Evolutionary conservation across 768 basidiomycete genomes (phyloP).

Genomic region (Psilocybe sp.): DNA sequence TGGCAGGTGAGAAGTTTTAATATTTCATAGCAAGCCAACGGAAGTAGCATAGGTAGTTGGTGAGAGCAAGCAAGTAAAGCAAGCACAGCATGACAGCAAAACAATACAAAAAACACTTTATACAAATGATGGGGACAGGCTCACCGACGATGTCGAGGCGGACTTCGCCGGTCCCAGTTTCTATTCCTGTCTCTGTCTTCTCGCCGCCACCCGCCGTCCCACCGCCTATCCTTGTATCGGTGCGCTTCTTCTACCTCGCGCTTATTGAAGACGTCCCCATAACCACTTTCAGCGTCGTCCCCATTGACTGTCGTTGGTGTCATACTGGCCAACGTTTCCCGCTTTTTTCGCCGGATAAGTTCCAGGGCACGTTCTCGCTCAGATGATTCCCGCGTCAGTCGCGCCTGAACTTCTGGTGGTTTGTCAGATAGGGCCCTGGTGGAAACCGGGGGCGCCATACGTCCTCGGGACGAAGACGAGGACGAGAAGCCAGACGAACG

Average conservation of each 20-base stretch:
- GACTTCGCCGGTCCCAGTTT: conserved; percentile 12
- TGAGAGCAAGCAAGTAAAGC: too few relatives aligned
- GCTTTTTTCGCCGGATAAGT: conserved; percentile 63
- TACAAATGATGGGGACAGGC: background rate
- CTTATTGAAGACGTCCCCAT: conserved; percentile 70
- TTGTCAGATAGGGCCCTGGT: conserved; percentile 18
- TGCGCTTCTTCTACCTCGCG: conserved; percentile 73
- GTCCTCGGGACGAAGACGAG: conserved; percentile 12
- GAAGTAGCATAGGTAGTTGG: too few relatives aligned
- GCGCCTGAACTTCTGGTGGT: conserved; percentile 48
- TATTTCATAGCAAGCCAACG: too few relatives aligned
- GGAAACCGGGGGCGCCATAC: conserved; percentile 11
- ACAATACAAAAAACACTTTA: conserved; percentile 3
- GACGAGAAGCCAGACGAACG: conserved; percentile 28
- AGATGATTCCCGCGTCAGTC: conserved; percentile 68
- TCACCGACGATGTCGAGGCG: conserved; percentile 14
- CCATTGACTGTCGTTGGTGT: conserved; percentile 71
- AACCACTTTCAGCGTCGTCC: conserved; percentile 39
- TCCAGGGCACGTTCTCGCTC: conserved; percentile 76
- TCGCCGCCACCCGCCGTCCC: conserved; percentile 15
- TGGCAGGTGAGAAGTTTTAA: too few relatives aligned
- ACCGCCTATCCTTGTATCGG: conserved; percentile 33
- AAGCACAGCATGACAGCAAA: background rate
- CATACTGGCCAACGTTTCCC: conserved; percentile 59
- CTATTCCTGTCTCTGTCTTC: conserved; percentile 6